Base-by-base conservation (phyloP, 495 filamentous ascomycete species). In the Penicillium psychrofluorescens region DNA sequence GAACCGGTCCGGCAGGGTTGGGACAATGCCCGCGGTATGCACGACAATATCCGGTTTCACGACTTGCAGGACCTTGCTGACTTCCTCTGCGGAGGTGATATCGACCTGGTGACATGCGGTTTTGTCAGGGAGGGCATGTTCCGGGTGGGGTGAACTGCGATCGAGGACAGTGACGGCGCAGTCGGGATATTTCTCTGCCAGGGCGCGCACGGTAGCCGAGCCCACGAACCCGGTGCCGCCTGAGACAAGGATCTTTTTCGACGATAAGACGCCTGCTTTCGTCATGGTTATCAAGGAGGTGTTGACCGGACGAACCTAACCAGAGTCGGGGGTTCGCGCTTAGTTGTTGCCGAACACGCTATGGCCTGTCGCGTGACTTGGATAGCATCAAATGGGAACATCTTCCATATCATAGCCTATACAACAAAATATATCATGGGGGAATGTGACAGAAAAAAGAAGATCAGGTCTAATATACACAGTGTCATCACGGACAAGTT, bases 191-290 rank as follows among this genome's bases (percentile, higher is more conserved):
- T 65, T 66, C 45, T 65, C 64, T 42, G 53, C 58, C 15, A 75
- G 39, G 29, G 70, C 67, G 37, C 64, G 55, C 13, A 70, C 65
- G 7, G 59, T 72, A 13, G 64, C 64, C 30, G 64, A 59, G 29
- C 74, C 74, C 11, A 78, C 59, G 52, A 77, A 76, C 6, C 75
- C 75, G 8, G 62, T 63, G 36, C 78, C 78, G 13, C 77, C 78
- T 30, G 78, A 77, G 32, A 82, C 58, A 8, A 83, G 51, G 43
- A 81, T 61, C 8, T 52, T 62, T 27, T 45, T 51, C 6, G 47
- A 45, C n/a, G 22, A 16, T 8, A 64, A 40, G 8, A 44, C 27
- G 2, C 27, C 13, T 10, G 39, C 16, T 34, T 34, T 10, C 10
- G 32, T 33, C 48, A 46, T 53, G 48, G n/a, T 32, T 36, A 41